Conservation (phyloP, 352 stramenopile species). For the Elongisporangium senticosum region DNA sequence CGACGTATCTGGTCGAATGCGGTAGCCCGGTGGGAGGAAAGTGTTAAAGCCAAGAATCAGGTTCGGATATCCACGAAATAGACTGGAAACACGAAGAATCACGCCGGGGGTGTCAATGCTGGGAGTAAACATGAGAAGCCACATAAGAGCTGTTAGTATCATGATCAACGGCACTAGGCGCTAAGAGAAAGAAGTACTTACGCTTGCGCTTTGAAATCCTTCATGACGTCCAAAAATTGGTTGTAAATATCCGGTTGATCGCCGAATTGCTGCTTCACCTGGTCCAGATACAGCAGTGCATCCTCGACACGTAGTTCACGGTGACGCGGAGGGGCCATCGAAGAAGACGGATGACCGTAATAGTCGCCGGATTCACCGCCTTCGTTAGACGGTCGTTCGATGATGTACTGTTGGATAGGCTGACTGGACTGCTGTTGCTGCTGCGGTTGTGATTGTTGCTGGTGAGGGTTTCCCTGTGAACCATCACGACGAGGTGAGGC, state of each 20-base stretch:
- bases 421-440: slow-evolving; percentile 15
- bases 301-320: slow-evolving; percentile 94
- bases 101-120: slow-evolving; percentile 98
- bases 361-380: slow-evolving; percentile 30
- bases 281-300: slow-evolving; percentile 98
- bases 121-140: neutral
- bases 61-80: slow-evolving; percentile 98
- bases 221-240: slow-evolving; percentile 99
- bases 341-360: slow-evolving; percentile 13
- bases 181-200: slow-evolving; percentile 10
- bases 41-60: slow-evolving; percentile 99
- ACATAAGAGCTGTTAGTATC: neutral
- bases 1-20: slow-evolving; percentile 80
- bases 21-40: slow-evolving; percentile 95
- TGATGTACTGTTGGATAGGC: slow-evolving; percentile 35
- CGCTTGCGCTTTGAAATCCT: slow-evolving; percentile 98
- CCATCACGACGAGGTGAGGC: slow-evolving; percentile 36
- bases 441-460: slow-evolving; percentile 34
- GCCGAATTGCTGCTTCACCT: slow-evolving; percentile 99
- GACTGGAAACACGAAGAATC: slow-evolving; percentile 96
- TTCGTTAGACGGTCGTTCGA: slow-evolving; percentile 44
- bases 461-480: slow-evolving; percentile 9
- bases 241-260: slow-evolving; percentile 99
- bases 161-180: slow-evolving; percentile 4
- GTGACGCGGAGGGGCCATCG: slow-evolving; percentile 42